These are phyloP conservation scores for Kalanchoe fedtschenkoi DNA, from an alignment of 164 flowering plant species.

Conservation along the genomic window DNA sequence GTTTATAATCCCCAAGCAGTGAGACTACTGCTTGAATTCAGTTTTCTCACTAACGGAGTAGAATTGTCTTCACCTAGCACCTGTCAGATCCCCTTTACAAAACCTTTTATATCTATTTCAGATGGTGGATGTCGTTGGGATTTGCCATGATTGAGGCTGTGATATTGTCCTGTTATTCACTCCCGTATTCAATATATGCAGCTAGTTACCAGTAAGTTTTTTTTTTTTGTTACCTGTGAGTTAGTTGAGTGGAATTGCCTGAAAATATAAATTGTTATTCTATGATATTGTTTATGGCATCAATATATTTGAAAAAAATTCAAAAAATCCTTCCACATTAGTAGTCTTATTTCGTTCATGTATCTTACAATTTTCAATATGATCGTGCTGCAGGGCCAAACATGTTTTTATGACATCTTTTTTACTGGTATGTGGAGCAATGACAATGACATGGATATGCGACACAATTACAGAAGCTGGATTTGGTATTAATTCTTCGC, in stretches of 20 bases:
- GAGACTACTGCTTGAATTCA: constrained; percentile 35
- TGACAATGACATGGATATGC: constrained; percentile 91
- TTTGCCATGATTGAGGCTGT: constrained; percentile 75
- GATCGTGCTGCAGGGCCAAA: constrained; percentile 44
- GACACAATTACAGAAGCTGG: constrained; percentile 90
- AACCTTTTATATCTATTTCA: constrained; percentile 25
- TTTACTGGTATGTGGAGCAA: constrained; percentile 79
- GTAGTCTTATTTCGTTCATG: neutral
- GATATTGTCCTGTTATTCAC: constrained; percentile 63
- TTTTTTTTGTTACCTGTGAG: constrained; percentile 58
- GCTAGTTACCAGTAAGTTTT: constrained; percentile 54
- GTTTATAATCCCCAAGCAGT: constrained; percentile 58
- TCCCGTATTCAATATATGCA: constrained; percentile 78
- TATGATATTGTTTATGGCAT: neutral
- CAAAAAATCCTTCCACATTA: neutral
- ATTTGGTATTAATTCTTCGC: constrained; percentile 54
- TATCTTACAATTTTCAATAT: constrained; percentile 7
- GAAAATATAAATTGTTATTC: neutral
- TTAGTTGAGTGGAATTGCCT: neutral
- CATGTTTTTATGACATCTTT: constrained; percentile 76
- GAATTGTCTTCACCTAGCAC: constrained; percentile 1
- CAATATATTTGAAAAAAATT: too few species aligned
- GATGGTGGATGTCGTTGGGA: constrained; percentile 97
- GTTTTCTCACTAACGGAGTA: constrained; percentile 7
- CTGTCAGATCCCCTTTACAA: constrained; percentile 4